These are phyloP conservation scores for Thamnidium elegans DNA, from an alignment of 192 early-diverging fungal species.

Conservation along the genomic window DNA sequence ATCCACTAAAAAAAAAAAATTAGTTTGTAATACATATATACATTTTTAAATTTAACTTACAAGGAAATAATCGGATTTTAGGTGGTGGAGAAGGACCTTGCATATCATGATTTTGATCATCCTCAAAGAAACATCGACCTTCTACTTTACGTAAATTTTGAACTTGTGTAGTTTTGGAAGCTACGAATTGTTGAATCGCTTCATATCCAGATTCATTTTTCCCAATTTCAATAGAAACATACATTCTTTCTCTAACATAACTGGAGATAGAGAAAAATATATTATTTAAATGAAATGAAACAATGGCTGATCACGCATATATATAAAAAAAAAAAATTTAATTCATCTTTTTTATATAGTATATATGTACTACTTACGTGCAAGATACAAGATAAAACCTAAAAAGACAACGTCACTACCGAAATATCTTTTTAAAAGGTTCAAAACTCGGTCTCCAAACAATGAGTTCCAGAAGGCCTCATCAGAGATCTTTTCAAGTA, in stretches of 20 bases:
- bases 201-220: constrained; percentile 16
- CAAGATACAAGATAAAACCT: constrained; percentile 23
- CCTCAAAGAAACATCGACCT: constrained; percentile 6
- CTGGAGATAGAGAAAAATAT: too few species aligned
- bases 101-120: background rate
- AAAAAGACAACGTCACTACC: constrained; percentile 22
- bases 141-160: constrained; percentile 1
- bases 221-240: constrained; percentile 17
- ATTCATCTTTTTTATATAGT: background rate
- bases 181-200: constrained; percentile 6
- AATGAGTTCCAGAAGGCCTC: constrained; percentile 18
- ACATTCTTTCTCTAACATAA: constrained; percentile 6
- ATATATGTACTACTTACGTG: constrained; percentile 18
- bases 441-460: constrained; percentile 14
- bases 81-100: constrained; percentile 2
- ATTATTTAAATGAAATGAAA: background rate
- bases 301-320: constrained; percentile 5
- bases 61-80: constrained; percentile 17
- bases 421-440: constrained; percentile 15
- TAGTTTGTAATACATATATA: too few species aligned
- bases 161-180: constrained; percentile 5
- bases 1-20: background rate
- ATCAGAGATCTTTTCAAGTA: constrained; percentile 15
- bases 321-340: background rate
- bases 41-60: too few species aligned